Percentiles rank a stretch among this genome's conserved stretches.
phyloP scores from a whole-genome alignment of 371 early-diverging fungal genomes.

The Dichotomocladium elegans region DNA sequence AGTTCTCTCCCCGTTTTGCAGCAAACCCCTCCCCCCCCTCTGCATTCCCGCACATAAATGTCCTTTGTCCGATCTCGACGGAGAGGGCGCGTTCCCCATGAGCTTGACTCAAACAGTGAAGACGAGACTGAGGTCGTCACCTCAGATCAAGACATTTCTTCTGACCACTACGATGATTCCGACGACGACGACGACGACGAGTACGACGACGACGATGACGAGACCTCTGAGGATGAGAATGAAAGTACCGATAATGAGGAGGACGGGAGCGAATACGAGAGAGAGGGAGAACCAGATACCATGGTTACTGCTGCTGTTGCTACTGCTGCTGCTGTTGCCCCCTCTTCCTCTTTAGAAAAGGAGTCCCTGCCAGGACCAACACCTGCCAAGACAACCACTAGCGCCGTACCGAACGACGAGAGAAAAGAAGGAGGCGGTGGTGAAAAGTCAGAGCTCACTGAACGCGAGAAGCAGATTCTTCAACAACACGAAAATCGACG shows the following conservation, averaged over 20 bases:
- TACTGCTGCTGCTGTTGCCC: too few relatives aligned
- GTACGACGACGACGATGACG: neutral
- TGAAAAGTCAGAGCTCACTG: too few relatives aligned
- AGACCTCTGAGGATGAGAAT: neutral
- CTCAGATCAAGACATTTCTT: neutral
- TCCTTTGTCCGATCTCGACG: neutral
- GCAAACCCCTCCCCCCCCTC: neutral
- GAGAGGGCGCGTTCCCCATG: neutral
- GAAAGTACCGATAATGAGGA: neutral
- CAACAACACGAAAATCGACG: constrained; percentile 54
- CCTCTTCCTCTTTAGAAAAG: too few relatives aligned
- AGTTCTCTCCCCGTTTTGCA: too few relatives aligned
- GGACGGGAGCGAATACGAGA: neutral
- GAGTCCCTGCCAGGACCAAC: too few relatives aligned
- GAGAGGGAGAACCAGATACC: neutral
- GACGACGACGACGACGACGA: neutral
- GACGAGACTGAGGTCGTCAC: neutral
- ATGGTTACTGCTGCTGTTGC: neutral
- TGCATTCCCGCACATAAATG: neutral
- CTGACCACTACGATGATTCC: neutral
- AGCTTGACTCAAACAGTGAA: neutral
- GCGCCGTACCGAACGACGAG: too few relatives aligned
- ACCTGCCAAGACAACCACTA: too few relatives aligned
- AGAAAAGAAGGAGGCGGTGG: too few relatives aligned
- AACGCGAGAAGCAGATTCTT: constrained; percentile 32